These are phyloP conservation scores for Coniochaeta prunicola DNA, from an alignment of 2,329 filamentous ascomycete genomes.

Conservation along the genomic window DNA sequence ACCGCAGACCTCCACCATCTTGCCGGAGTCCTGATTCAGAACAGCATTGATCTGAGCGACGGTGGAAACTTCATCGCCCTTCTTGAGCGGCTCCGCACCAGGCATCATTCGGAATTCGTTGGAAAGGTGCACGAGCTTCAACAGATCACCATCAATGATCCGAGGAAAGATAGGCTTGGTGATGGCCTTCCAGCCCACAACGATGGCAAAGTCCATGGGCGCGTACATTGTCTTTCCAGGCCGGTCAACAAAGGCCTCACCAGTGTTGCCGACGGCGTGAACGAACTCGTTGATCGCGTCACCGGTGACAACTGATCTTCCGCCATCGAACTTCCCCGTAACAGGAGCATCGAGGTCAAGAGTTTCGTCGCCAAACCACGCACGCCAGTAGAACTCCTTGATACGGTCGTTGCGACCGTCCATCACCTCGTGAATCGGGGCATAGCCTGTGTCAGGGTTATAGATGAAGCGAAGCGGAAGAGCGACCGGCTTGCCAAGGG, in stretches of 20 bases:
- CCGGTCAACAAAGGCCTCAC: slow-evolving; percentile 92
- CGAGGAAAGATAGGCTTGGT: slow-evolving; percentile 98
- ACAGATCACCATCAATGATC: slow-evolving; percentile 88
- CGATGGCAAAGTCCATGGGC: slow-evolving; percentile 98
- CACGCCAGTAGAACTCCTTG: slow-evolving; percentile 98
- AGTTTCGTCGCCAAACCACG: slow-evolving; percentile 88
- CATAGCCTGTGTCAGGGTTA: slow-evolving; percentile 90
- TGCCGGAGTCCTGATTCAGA: slow-evolving; percentile 95
- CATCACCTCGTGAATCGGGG: slow-evolving; percentile 98
- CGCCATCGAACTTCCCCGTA: slow-evolving; percentile 84
- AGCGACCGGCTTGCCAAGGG: slow-evolving; percentile 72
- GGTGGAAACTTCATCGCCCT: slow-evolving; percentile 86
- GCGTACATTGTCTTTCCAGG: slow-evolving; percentile 91
- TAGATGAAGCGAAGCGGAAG: slow-evolving; percentile 86
- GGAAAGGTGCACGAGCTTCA: slow-evolving; percentile 93
- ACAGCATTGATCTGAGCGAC: slow-evolving; percentile 96
- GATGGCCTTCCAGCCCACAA: slow-evolving; percentile 98
- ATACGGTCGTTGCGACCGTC: slow-evolving; percentile 91
- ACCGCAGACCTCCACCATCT: slow-evolving; percentile 99
- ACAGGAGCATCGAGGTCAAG: slow-evolving; percentile 80
- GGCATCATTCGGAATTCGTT: slow-evolving; percentile 98
- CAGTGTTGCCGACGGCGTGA: slow-evolving; percentile 96
- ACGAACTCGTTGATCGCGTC: slow-evolving; percentile 98
- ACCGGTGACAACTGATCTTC: slow-evolving; percentile 75
- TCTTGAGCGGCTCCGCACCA: slow-evolving; percentile 89